phyloP scores from a whole-genome alignment of 228 moss, liverwort and hornwort genomes.

The Sphagnum magellanicum region DNA sequence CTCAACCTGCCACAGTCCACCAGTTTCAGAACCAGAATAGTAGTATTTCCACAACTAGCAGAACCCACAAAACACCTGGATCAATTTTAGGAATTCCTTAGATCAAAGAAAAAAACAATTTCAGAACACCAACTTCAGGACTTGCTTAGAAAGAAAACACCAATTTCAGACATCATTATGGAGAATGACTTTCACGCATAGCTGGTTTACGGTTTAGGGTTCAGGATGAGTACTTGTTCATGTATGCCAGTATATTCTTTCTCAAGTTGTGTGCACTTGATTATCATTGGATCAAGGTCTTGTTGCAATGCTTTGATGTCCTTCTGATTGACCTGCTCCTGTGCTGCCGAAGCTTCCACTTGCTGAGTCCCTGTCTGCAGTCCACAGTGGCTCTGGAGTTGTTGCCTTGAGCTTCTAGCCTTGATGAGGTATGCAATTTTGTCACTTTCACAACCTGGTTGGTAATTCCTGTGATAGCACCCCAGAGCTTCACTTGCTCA shows the following conservation, averaged over 20 bases:
- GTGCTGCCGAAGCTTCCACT: not conserved
- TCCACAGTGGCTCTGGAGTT: not conserved
- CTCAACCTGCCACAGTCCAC: too few relatives aligned
- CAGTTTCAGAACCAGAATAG: too few relatives aligned
- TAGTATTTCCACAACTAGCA: too few relatives aligned
- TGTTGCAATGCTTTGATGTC: conserved; percentile 42
- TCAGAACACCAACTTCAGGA: too few relatives aligned
- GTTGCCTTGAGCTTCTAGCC: not conserved
- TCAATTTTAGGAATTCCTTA: too few relatives aligned
- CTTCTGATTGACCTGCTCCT: conserved; percentile 32
- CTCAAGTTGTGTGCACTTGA: conserved; percentile 32
- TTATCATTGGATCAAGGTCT: conserved; percentile 35
- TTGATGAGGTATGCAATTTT: not conserved
- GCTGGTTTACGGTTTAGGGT: too few relatives aligned
- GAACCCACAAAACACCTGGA: too few relatives aligned
- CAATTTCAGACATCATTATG: too few relatives aligned
- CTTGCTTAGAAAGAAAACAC: too few relatives aligned
- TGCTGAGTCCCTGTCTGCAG: not conserved
- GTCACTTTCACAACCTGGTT: conserved; percentile 12
- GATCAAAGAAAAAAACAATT: too few relatives aligned
- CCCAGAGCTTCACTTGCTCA: conserved; percentile 74
- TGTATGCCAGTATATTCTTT: conserved; percentile 28
- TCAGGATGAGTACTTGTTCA: conserved; percentile 5
- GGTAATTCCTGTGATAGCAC: conserved; percentile 36
- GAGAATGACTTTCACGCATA: too few relatives aligned